Percentiles rank a stretch among this genome's conserved stretches.
These are phyloP conservation scores for Hsuehochloa calcarea DNA, from an alignment of 176 grass and related monocot genomes.

Conservation along the genomic window DNA sequence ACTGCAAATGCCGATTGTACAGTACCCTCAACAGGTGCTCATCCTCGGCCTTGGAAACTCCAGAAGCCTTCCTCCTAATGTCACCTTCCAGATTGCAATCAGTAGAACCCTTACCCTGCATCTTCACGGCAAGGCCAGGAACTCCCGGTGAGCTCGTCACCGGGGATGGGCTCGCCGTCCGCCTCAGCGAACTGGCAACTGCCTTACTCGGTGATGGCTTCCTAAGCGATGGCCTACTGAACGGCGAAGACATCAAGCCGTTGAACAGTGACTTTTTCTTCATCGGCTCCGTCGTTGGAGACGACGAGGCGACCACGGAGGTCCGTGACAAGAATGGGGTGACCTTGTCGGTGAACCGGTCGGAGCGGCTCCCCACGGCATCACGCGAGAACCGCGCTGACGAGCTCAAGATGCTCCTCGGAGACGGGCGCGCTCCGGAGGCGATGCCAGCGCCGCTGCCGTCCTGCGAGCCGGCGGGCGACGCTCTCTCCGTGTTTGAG, in stretches of 20 bases:
- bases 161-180: slow-evolving; percentile 24
- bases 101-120: background rate
- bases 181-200: slow-evolving; percentile 15
- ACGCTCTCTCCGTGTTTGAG: slow-evolving; percentile 42
- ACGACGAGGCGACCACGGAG: background rate
- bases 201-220: background rate
- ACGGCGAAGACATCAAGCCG: slow-evolving; percentile 23
- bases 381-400: slow-evolving; percentile 25
- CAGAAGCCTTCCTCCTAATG: slow-evolving; percentile 29
- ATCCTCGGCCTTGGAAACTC: slow-evolving; percentile 43
- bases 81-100: slow-evolving; percentile 1
- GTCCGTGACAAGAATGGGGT: slow-evolving; percentile 15
- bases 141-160: slow-evolving; percentile 13
- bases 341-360: background rate
- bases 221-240: background rate
- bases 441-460: background rate
- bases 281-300: slow-evolving; percentile 10
- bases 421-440: slow-evolving; percentile 8
- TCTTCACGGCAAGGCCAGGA: slow-evolving; percentile 6
- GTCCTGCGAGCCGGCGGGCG: slow-evolving; percentile 31
- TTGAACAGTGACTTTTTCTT: slow-evolving; percentile 23
- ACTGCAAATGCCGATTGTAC: slow-evolving; percentile 56
- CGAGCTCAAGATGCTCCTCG: background rate
- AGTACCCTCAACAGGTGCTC: slow-evolving; percentile 55
- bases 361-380: slow-evolving; percentile 11